Conservation (phyloP, 73 alveolate species). For the Symbiodinium pilosum region DNA sequence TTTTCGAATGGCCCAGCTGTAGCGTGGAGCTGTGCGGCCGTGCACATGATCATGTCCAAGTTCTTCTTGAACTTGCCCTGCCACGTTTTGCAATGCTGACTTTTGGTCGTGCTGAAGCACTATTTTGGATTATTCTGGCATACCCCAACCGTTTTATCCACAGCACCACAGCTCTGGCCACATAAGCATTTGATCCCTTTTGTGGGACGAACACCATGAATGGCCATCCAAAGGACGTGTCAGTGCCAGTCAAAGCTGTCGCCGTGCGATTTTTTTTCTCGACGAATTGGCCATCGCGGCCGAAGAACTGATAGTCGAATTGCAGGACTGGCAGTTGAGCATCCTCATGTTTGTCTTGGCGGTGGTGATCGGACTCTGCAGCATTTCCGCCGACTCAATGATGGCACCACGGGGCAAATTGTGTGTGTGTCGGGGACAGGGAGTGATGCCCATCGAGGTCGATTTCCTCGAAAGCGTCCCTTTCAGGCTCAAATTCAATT, state of each 20-base stretch:
- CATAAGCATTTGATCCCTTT: neutral
- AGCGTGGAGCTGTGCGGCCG: no score
- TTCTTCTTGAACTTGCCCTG: neutral
- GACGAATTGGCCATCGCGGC: neutral
- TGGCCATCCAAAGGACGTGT: slow-evolving; percentile 19
- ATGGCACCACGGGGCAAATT: neutral
- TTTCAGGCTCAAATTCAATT: no score
- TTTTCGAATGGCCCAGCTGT: no score
- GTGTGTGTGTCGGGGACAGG: neutral
- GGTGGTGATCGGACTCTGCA: neutral
- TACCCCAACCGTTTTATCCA: slow-evolving; percentile 18
- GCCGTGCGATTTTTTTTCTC: neutral
- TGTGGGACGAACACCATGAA: slow-evolving; percentile 25
- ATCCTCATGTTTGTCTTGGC: slow-evolving; percentile 12
- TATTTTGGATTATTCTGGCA: neutral
- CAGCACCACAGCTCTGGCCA: neutral
- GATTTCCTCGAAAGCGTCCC: neutral
- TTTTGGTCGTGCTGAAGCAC: neutral
- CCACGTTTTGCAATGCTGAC: neutral
- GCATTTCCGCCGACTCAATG: neutral
- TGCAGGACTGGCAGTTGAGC: neutral
- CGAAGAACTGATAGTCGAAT: slow-evolving; percentile 8
- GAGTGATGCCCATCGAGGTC: neutral
- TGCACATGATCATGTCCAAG: no score
- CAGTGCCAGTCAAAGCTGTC: neutral